These are phyloP conservation scores for Russula griseocarnosa DNA, from an alignment of 768 basidiomycete species.

Conservation along the genomic window DNA sequence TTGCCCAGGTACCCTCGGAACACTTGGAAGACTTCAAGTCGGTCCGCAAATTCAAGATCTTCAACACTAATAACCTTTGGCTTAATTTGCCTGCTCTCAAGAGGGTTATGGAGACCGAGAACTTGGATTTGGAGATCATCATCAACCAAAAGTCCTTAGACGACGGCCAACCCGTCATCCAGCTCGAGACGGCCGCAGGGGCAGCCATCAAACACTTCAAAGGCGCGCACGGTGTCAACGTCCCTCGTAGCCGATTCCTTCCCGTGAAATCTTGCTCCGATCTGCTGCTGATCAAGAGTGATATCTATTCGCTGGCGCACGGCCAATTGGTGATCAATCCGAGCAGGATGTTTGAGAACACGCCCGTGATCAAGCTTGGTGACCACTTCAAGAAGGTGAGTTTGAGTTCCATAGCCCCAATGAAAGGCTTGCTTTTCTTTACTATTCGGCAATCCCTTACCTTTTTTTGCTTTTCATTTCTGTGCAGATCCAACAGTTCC, in stretches of 20 bases:
- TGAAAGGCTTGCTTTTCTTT: background rate
- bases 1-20: constrained; percentile 69
- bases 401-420: constrained; percentile 28
- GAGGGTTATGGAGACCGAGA: constrained; percentile 63
- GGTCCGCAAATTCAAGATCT: constrained; percentile 75
- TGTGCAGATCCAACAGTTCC: constrained; percentile 51
- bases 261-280: constrained; percentile 63
- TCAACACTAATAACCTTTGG: constrained; percentile 71
- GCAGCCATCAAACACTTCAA: constrained; percentile 72
- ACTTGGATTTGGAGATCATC: constrained; percentile 76
- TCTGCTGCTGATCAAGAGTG: constrained; percentile 61
- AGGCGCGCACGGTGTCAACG: constrained; percentile 66
- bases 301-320: constrained; percentile 67
- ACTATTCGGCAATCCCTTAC: background rate
- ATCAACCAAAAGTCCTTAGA: constrained; percentile 69
- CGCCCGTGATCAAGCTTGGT: constrained; percentile 73
- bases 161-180: constrained; percentile 65
- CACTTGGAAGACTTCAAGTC: constrained; percentile 74
- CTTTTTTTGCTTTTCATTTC: background rate
- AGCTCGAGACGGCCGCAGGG: constrained; percentile 75
- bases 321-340: constrained; percentile 62
- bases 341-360: constrained; percentile 53
- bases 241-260: constrained; percentile 68
- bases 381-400: constrained; percentile 71
- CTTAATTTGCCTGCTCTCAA: constrained; percentile 60